Conservation (phyloP, 225 moss, liverwort and hornwort species). For the Rhytidiadelphus loreus region DNA sequence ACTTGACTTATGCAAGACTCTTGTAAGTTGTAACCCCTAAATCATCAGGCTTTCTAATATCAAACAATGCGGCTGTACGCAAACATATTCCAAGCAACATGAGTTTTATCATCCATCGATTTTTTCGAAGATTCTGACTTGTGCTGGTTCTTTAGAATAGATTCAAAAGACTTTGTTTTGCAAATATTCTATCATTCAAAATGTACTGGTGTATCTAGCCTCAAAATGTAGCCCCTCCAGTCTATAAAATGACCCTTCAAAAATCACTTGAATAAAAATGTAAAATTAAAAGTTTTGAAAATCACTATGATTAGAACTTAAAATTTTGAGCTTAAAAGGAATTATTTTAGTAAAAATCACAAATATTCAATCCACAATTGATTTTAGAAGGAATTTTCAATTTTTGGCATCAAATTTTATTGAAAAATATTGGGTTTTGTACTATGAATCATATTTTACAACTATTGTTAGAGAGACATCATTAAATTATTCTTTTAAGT, state of each 20-base stretch:
- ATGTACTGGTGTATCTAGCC: rapidly evolving
- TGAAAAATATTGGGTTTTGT: background rate
- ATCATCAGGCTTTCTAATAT: background rate
- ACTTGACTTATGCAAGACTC: background rate
- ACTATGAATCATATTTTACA: background rate
- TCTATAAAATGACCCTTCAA: too few relatives aligned
- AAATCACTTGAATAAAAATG: background rate
- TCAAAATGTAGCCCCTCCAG: background rate
- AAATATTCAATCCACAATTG: background rate
- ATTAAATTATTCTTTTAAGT: background rate
- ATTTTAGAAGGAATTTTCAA: background rate
- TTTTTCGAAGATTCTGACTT: background rate
- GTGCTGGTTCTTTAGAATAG: background rate
- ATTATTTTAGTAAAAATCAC: background rate
- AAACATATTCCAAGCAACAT: background rate
- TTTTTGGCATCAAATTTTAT: background rate
- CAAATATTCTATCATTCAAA: background rate
- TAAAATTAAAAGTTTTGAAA: background rate
- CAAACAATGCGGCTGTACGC: background rate
- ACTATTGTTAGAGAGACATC: background rate
- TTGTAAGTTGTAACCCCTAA: rapidly evolving
- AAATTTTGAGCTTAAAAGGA: background rate
- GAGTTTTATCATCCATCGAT: background rate
- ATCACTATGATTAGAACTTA: too few relatives aligned
- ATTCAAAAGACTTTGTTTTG: background rate